Base-by-base conservation (phyloP, 495 filamentous ascomycete genomes). In the Lepidopterella palustris region DNA sequence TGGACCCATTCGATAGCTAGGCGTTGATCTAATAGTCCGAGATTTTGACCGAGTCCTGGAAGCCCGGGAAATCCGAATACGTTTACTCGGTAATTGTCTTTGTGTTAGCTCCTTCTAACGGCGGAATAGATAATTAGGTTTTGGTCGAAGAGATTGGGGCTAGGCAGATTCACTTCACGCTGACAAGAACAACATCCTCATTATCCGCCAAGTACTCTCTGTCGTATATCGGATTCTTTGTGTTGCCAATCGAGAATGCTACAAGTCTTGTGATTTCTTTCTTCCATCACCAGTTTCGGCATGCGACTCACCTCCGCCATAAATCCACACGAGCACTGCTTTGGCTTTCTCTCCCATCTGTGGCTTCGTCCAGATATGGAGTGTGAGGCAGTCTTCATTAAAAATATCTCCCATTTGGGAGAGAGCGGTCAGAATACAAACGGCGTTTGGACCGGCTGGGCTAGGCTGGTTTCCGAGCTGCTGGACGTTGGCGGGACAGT, bases 1-100 rank as follows among this genome's bases (percentile, higher is more conserved):
- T 49, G 51, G 27, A 64, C 61, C 61, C 64, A 67, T 29, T 67
- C 61, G 26, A 67, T 61, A 0, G 59, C 64, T 68, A 85, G 77
- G 24, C 82, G 79, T 67, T 88, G 82, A 70, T 88, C 84, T 24
- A 84, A 78, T 6, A 83, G 76, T 2, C 83, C 84, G 15, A 80
- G 72, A 55, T 70, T 70, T 25, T 71, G 51, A 18, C 29, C n/a
- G 26, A 1, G 3, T 3, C 26, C 51, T 18, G 4, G 23, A 13
- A 42, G 54, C 4, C 39, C 39, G 24, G 29, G 54, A 31, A 57
- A 47, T 11, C 54, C 54, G 31, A 53, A 53, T 3, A 53, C 29
- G 51, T 53, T 53, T 1, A 39, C 4, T 18, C 51, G 51, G 26
- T 53, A 53, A 13, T 24, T 49, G n/a, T n/a, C n/a, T n/a, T n/a